Conservation (phyloP, 2,329 filamentous ascomycete genomes). For the Aureobasidium sp. region DNA sequence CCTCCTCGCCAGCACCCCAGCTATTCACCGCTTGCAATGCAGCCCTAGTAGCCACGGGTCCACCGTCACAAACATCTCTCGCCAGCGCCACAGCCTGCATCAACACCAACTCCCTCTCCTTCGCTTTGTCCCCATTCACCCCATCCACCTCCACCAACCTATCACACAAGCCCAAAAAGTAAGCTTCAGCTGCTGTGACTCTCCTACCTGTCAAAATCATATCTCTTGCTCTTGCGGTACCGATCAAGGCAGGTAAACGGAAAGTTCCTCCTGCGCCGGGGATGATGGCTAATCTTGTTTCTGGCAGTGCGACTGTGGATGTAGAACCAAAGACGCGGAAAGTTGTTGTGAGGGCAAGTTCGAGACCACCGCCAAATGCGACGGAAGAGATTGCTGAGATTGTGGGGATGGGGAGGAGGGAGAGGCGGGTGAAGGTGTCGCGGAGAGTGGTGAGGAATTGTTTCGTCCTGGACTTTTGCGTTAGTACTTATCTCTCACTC, state of each 20-base stretch:
- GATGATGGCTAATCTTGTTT: conserved; percentile 88
- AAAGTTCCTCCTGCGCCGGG: conserved; percentile 91
- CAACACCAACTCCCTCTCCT: conserved; percentile 55
- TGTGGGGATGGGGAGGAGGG: conserved; percentile 74
- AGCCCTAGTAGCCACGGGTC: conserved; percentile 71
- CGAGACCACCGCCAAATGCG: conserved; percentile 86
- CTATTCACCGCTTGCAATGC: conserved; percentile 69
- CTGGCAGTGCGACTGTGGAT: conserved; percentile 72
- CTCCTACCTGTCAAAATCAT: conserved; percentile 84
- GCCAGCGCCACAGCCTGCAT: conserved; percentile 71
- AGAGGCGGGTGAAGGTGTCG: conserved; percentile 62
- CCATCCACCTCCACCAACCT: conserved; percentile 73
- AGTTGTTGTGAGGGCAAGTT: conserved; percentile 82
- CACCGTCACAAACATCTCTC: conserved; percentile 79
- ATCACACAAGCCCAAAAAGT: conserved; percentile 84
- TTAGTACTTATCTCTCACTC: not conserved
- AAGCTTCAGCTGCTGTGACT: conserved; percentile 74
- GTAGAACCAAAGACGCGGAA: conserved; percentile 79
- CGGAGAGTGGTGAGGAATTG: conserved; percentile 72
- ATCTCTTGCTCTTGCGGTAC: conserved; percentile 70
- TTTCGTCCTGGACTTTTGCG: conserved; percentile 50
- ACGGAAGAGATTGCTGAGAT: conserved; percentile 79
- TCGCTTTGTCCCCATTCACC: conserved; percentile 40
- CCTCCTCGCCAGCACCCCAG: conserved; percentile 55
- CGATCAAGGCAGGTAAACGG: conserved; percentile 74